These are phyloP conservation scores for Fragilaria radians DNA, from an alignment of 108 stramenopile genomes.

Conservation along the genomic window DNA sequence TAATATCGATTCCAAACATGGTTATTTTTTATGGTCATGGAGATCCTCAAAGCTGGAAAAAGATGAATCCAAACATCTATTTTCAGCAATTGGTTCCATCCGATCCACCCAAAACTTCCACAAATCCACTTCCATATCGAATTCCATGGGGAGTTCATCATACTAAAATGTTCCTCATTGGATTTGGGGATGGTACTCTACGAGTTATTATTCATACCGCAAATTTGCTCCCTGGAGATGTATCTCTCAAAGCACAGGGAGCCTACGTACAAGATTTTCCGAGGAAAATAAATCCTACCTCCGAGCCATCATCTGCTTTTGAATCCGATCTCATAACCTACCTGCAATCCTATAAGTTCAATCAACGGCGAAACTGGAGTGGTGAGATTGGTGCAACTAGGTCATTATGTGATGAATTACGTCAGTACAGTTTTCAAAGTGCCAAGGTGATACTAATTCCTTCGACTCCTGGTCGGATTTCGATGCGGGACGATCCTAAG, in stretches of 20 bases:
- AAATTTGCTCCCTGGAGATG: slow-evolving; percentile 49
- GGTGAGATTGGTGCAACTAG: neutral
- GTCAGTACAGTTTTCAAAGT: slow-evolving; percentile 56
- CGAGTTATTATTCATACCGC: slow-evolving; percentile 72
- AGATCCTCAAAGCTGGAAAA: slow-evolving; percentile 12
- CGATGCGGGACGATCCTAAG: slow-evolving; percentile 1
- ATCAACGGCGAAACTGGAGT: slow-evolving; percentile 26
- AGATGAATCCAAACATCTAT: slow-evolving; percentile 16
- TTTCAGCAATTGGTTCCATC: slow-evolving; percentile 28
- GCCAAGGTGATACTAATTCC: slow-evolving; percentile 63
- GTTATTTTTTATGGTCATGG: slow-evolving; percentile 45
- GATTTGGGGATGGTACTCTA: slow-evolving; percentile 36
- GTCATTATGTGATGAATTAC: slow-evolving; percentile 29
- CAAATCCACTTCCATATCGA: slow-evolving; percentile 18
- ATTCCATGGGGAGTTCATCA: slow-evolving; percentile 61
- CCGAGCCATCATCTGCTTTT: slow-evolving; percentile 23
- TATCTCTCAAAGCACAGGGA: slow-evolving; percentile 49
- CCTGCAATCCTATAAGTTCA: slow-evolving; percentile 50
- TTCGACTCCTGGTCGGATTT: slow-evolving; percentile 63
- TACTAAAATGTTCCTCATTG: slow-evolving; percentile 70
- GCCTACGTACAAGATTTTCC: slow-evolving; percentile 71
- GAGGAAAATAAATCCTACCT: slow-evolving; percentile 15
- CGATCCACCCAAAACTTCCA: slow-evolving; percentile 23
- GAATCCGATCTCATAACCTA: slow-evolving; percentile 61
- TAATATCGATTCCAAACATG: slow-evolving; percentile 41